Base-by-base conservation (phyloP, 2,329 filamentous ascomycete genomes). In the Emydomyces testavorans region DNA sequence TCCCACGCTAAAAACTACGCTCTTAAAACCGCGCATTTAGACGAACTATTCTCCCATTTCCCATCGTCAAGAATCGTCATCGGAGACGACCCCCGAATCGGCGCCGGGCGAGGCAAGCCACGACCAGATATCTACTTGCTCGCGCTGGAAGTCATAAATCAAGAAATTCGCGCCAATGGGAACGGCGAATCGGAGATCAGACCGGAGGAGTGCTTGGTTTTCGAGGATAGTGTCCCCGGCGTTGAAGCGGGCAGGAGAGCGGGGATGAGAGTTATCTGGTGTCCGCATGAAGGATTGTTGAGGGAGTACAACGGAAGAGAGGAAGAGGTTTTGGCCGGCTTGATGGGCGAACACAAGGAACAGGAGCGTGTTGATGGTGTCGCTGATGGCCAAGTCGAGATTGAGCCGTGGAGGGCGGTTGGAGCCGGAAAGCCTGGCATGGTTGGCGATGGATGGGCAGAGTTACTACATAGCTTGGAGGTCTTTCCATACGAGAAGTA, bases 251-350 rank as follows among this genome's bases (percentile, higher is more conserved):
- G 88, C 3, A 74, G 92, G 46, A 78, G 92, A 55, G 92, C 92
- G 0, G 90, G 90, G 0, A 96, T 96, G 90, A 80, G 90, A 55
- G 88, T 93, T 10, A 74, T 94, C 1, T 98, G 92, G 92, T 83
- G 80, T 57, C 92, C 92, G 20, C 88, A 96, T 66, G 78, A 80
- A 1, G 85, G 79, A 60, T 69, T 98, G 45, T 73, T 83, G 67
- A 71, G 78, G 45, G 85, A 90, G 63, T 94, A 85, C 58, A 70
- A 72, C 34, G 88, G 84, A 1, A 75, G 82, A 36, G 87, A 94
- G 69, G 75, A 75, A 8, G 78, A 88, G 62, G 86, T 98, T 2
- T 69, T 98, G 18, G 90, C 92, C 0, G 92, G 89, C 0, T 69
- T 79, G 56, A 88, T 83, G 20, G 85, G 84, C 1, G 79, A 83